Percentiles rank a stretch among this genome's conserved stretches.
These are phyloP conservation scores for Phialophora macrospora DNA, from an alignment of 2,329 filamentous ascomycete species.

Conservation along the genomic window DNA sequence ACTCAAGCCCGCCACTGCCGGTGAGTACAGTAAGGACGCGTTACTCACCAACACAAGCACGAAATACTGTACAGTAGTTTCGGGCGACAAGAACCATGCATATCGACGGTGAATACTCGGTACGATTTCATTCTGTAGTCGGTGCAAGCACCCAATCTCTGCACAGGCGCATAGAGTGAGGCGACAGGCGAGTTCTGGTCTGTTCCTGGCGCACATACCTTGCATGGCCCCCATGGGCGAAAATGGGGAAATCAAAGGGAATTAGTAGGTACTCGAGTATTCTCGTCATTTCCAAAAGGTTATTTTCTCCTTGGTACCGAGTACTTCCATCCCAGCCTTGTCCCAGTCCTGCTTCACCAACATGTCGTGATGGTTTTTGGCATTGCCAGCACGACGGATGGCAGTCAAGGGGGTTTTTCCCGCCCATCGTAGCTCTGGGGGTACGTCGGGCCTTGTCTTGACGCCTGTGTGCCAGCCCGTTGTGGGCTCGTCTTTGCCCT, in stretches of 20 bases:
- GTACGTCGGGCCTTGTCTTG: no score
- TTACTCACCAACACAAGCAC: neutral
- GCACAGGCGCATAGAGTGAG: neutral
- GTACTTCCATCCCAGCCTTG: no score
- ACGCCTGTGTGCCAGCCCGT: no score
- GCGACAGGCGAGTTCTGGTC: neutral
- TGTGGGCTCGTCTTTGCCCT: neutral
- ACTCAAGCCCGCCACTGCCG: neutral
- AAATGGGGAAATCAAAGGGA: neutral
- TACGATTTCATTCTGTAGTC: neutral
- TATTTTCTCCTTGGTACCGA: no score
- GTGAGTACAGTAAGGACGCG: neutral
- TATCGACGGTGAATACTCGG: neutral
- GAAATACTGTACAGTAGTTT: neutral
- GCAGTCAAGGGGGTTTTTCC: no score
- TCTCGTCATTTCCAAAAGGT: no score
- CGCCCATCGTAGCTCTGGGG: no score
- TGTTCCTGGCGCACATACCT: neutral
- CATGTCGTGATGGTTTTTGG: neutral
- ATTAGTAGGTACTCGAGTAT: no score
- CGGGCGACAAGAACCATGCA: neutral
- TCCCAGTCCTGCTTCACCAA: neutral
- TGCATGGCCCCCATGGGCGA: neutral
- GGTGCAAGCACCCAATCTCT: neutral
- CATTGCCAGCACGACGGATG: neutral